Conservation (phyloP, 768 basidiomycete genomes). For the Boletus reticulatus region DNA sequence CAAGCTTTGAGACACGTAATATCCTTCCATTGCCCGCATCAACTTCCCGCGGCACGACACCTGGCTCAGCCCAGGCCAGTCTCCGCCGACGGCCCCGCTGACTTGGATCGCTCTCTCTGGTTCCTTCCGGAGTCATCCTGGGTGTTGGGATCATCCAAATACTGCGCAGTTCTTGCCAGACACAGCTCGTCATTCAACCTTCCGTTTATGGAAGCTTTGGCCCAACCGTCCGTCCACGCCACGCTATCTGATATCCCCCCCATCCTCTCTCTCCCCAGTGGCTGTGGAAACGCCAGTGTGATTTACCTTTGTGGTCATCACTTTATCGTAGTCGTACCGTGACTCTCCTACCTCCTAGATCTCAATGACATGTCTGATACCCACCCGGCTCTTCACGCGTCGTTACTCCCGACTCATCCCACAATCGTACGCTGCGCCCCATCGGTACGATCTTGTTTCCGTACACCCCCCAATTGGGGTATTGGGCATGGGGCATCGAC, state of each 20-base stretch:
- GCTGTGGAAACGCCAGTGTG: constrained; percentile 17
- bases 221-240: constrained; percentile 18
- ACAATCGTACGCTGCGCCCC: neutral
- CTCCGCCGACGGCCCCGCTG: constrained; percentile 34
- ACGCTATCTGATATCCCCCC: neutral
- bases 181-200: constrained; percentile 25
- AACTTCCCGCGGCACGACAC: constrained; percentile 31
- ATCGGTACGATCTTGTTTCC: neutral
- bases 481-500: constrained; percentile 12
- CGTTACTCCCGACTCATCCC: neutral
- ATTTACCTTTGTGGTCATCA: constrained; percentile 22
- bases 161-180: constrained; percentile 1
- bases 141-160: neutral
- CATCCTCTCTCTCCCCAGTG: constrained; percentile 11
- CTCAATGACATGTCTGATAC: constrained; percentile 1
- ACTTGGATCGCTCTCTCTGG: constrained; percentile 14
- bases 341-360: too few relatives aligned
- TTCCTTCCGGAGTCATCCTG: constrained; percentile 13
- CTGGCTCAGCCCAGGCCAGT: constrained; percentile 4
- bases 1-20: constrained; percentile 30
- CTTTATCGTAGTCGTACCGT: too few relatives aligned
- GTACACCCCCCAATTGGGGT: constrained; percentile 5
- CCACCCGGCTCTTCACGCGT: constrained; percentile 10
- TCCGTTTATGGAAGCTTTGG: constrained; percentile 23
- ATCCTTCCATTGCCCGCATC: constrained; percentile 22